Base-by-base conservation (phyloP, 257 asterid species). In the Coffea canephora region DNA sequence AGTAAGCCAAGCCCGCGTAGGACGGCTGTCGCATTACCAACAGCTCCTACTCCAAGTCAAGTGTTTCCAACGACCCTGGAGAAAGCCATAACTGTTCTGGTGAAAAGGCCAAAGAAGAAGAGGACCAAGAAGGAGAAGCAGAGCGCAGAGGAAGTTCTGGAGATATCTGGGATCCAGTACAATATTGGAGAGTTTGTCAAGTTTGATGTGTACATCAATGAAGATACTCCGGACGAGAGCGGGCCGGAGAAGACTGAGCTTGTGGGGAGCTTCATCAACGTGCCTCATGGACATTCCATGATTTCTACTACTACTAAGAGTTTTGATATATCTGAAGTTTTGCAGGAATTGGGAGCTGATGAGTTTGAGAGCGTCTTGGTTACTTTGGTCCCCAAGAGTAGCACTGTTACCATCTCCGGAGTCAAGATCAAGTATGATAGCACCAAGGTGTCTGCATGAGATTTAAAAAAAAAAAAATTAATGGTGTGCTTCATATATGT, bases 161-260 rank as follows among this genome's bases (percentile, higher is more conserved):
- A 84, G 84, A 83, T 84, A 0, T 84, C 84, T 74, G 90, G 87
- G 71, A 84, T 86, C 0, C 85, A 88, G 71, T 86, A 82, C 50
- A 88, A 87, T 19, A 68, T 79, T 0, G 73, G 78, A 0, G 83
- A 77, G 8, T 83, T 78, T 36, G 86, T 83, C 75, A 84, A 80
- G 84, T 87, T 87, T 6, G 93, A 87, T 75, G 87, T 89, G 0
- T 87, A 61, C 9, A 82, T 89, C 64, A 89, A 89, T 48, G 93
- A 89, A 62, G 93, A 86, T 55, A 88, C 82, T 18, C 90, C 88
- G 36, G 57, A 73, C 14, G 82, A 83, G 0, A 79, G 69, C 0
- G 83, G 82, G 16, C 57, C 85, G 52, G 89, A 85, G 78, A 88
- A 85, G 86, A 85, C 91, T 18, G 91, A 86, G 83, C 85, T 79